A percentile compares a stretch with the other conserved stretches of the same genome.
Conservation (phyloP, 106 monocot species). For the Agapanthus africanus region DNA sequence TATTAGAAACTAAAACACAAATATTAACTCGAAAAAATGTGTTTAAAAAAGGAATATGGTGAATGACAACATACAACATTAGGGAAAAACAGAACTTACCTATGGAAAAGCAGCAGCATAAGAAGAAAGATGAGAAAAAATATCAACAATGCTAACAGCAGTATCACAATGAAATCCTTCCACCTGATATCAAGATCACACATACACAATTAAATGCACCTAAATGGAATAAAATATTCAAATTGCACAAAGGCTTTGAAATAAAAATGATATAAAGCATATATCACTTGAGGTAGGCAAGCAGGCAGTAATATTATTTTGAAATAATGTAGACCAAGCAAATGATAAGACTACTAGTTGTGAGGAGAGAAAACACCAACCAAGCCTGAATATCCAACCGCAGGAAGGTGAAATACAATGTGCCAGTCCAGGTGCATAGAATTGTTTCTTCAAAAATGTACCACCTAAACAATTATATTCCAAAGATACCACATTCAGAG, state of each 20-base stretch:
- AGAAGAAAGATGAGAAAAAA: conserved; percentile 57
- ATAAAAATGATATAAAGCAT: not conserved
- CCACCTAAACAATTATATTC: conserved; percentile 47
- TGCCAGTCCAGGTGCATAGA: conserved; percentile 53
- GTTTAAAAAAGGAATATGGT: not conserved
- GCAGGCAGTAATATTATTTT: not conserved
- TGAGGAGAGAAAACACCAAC: conserved; percentile 19
- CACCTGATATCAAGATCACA: conserved; percentile 44
- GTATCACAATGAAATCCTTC: conserved; percentile 38
- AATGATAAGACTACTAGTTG: not conserved
- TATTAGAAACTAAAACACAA: not conserved
- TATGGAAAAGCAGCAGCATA: conserved; percentile 59
- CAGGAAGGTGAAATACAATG: conserved; percentile 48
- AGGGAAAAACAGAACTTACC: conserved; percentile 36
- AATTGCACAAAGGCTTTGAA: not conserved
- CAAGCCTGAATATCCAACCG: conserved; percentile 25
- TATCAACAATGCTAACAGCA: conserved; percentile 32
- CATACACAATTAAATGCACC: not conserved
- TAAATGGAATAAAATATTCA: not conserved
- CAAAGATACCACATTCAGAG: too few relatives aligned
- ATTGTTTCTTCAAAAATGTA: conserved; percentile 63
- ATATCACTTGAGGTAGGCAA: not conserved
- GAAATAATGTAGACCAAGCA: not conserved
- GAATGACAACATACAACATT: not conserved
- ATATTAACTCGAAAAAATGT: not conserved